These are phyloP conservation scores for Fraxinus ornus DNA, from an alignment of 305 asterid species.

Conservation along the genomic window DNA sequence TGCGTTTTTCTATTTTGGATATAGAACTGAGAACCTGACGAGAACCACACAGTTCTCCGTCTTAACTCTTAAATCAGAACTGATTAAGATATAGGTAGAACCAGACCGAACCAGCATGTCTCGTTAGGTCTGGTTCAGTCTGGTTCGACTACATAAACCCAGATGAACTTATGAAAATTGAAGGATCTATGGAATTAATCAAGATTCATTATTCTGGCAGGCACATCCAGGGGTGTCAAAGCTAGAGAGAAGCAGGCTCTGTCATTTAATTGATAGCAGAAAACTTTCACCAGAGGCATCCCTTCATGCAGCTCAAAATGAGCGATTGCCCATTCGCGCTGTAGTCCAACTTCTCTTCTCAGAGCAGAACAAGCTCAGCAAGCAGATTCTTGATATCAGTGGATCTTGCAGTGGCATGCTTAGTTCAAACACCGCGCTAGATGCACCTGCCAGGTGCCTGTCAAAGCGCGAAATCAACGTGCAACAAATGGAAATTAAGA, in stretches of 20 bases:
- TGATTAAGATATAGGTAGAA: neutral
- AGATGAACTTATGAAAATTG: neutral
- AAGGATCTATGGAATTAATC: neutral
- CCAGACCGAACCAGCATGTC: neutral
- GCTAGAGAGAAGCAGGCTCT: constrained; percentile 58
- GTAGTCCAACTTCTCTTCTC: constrained; percentile 66
- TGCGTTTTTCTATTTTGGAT: neutral
- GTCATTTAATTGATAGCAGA: constrained; percentile 50
- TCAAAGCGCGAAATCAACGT: constrained; percentile 54
- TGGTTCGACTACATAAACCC: neutral
- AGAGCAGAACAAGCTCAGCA: constrained; percentile 63
- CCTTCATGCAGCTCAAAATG: constrained; percentile 70
- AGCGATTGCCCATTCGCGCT: constrained; percentile 70
- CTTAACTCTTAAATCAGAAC: neutral
- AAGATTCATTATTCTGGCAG: constrained; percentile 29
- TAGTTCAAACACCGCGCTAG: constrained; percentile 46
- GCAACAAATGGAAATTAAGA: constrained; percentile 62
- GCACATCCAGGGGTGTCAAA: constrained; percentile 62
- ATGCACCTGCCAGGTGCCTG: constrained; percentile 37
- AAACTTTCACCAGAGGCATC: constrained; percentile 79
- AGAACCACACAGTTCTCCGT: neutral
- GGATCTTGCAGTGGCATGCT: constrained; percentile 42
- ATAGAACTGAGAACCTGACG: neutral
- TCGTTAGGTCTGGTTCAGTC: neutral
- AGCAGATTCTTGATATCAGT: constrained; percentile 53